Evolutionary conservation across 2,329 filamentous ascomycete species (phyloP).

Genomic region (Conoideocrella luteorostrata): DNA sequence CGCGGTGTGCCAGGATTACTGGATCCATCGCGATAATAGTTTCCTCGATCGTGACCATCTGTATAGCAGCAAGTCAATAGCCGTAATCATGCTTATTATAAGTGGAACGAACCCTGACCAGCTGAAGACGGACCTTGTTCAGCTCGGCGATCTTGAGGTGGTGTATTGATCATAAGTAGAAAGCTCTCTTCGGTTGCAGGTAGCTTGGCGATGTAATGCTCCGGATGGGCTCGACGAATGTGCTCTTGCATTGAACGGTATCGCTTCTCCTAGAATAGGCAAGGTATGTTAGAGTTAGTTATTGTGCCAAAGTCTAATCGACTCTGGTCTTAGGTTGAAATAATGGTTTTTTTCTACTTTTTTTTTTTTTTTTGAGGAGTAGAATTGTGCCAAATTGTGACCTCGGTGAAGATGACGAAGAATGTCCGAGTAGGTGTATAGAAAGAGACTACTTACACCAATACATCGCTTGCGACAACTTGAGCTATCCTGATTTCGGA

Average conservation of each 20-base stretch:
- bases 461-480: slow-evolving; percentile 96
- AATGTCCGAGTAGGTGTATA: slow-evolving; percentile 1
- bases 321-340: no score
- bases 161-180: slow-evolving; percentile 87
- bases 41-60: slow-evolving; percentile 53
- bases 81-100: neutral
- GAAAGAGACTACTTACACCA: slow-evolving; percentile 67
- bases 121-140: slow-evolving; percentile 26
- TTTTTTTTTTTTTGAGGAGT: no score
- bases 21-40: slow-evolving; percentile 50
- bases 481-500: slow-evolving; percentile 93
- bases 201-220: slow-evolving; percentile 96
- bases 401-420: neutral
- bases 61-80: neutral
- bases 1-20: slow-evolving; percentile 64
- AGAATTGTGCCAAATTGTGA: neutral
- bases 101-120: slow-evolving; percentile 24
- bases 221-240: slow-evolving; percentile 91
- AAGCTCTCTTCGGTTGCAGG: slow-evolving; percentile 98
- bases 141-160: slow-evolving; percentile 62
- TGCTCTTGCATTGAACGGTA: slow-evolving; percentile 99
- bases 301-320: no score
- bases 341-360: no score
- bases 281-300: neutral
- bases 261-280: slow-evolving; percentile 67